Base-by-base conservation (phyloP, 2,329 filamentous ascomycete genomes). In the Ascochyta pisi region DNA sequence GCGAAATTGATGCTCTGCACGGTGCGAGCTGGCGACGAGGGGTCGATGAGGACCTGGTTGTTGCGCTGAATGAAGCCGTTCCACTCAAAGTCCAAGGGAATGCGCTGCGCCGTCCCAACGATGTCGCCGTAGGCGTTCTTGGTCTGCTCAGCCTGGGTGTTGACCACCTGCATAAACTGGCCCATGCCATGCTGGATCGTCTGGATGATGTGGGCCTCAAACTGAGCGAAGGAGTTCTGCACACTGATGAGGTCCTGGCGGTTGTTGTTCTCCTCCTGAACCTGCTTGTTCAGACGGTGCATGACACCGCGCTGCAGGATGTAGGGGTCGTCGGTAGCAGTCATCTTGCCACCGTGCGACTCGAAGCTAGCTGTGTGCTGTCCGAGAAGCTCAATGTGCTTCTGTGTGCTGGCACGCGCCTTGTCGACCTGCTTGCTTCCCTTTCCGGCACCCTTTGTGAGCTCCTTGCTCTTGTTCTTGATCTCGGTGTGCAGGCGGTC, bases 251-350 rank as follows among this genome's bases (percentile, higher is more conserved):
- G 84, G 73, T 99, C 95, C 73, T 96, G 91, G 62, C 89, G 87
- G 79, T 96, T 94, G 81, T 93, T 96, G 83, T 99, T 99, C 81
- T 99, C 95, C 73, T 96, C 92, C 42, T 91, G 82, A 33, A 98
- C 86, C 80, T 99, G 95, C 81, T 90, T 94, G 83, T 91, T 88
- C 51, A 99, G 82, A 39, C 92, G 88, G 79, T 97, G 85, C 62
- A 91, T 79, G 54, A 97, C 87, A 57, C 91, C 90, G 29, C 94
- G 88, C 68, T 89, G 86, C 41, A 98, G 75, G 53, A 98, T 84
- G 73, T 98, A 99, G 4, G 95, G 95, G 73, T 99, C 95, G 31
- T 96, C 87, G 12, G 79, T 71, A 2, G 91, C 85, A 39, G 85
- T 84, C 66, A 94, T 79, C 70, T 86, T 89, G 57, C 87, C 90